A percentile compares a stretch with the other conserved stretches of the same genome.
Conservation (phyloP, 2,329 filamentous ascomycete species). For the Talaromyces sp. region DNA sequence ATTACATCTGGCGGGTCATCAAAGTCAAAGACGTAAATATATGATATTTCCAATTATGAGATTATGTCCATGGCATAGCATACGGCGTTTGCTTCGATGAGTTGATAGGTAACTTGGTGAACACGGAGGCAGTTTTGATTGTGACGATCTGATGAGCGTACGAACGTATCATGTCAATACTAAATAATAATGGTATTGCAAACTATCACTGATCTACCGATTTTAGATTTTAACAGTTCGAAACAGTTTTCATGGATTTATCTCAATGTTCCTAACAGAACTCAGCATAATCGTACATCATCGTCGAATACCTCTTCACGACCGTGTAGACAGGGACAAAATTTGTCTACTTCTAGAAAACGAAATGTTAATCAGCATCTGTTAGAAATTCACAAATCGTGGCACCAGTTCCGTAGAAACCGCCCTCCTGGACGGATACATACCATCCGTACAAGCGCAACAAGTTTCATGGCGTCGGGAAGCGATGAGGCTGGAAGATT, state of each 20-base stretch:
- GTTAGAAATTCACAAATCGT: neutral
- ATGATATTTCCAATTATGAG: neutral
- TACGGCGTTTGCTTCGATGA: neutral
- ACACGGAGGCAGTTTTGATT: neutral
- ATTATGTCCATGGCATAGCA: constrained; percentile 2
- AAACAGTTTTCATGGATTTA: neutral
- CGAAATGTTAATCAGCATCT: constrained; percentile 5
- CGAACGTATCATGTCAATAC: neutral
- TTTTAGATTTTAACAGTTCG: neutral
- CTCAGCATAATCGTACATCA: too few species aligned
- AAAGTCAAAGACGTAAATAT: constrained; percentile 11
- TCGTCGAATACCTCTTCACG: too few species aligned
- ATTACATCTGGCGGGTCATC: constrained; percentile 29
- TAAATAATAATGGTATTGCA: neutral
- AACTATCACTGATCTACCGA: neutral
- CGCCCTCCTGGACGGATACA: constrained; percentile 14
- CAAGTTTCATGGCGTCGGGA: neutral
- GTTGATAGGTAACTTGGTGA: neutral
- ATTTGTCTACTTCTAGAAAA: constrained; percentile 10
- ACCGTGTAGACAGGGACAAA: neutral
- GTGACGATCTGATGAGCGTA: neutral
- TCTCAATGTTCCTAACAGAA: too few species aligned
- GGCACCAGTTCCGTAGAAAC: constrained; percentile 11
- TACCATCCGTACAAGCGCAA: constrained; percentile 24
- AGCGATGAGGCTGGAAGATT: neutral